Conservation (phyloP, 2,329 filamentous ascomycete species). For the Verticillium alfalfae region DNA sequence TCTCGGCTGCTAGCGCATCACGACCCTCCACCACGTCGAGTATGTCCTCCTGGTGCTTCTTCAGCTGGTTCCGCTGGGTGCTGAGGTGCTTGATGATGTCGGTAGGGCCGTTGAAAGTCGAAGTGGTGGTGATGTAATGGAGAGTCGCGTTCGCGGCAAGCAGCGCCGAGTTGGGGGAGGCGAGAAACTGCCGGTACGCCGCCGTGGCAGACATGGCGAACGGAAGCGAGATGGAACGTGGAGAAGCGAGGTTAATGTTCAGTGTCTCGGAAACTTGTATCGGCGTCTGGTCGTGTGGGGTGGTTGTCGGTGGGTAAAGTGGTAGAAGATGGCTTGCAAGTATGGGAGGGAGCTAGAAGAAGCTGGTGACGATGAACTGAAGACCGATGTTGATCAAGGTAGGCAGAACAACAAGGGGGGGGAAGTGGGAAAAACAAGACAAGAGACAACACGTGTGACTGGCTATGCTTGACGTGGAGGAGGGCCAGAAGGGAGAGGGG, state of each 20-base stretch:
- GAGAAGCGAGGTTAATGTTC: conserved; percentile 2
- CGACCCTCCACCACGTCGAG: conserved; percentile 68
- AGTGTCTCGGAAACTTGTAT: not conserved
- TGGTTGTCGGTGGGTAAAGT: not conserved
- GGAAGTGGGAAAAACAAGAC: conserved; percentile 1
- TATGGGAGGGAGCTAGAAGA: not conserved
- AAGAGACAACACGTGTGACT: conserved; percentile 1
- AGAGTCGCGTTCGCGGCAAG: conserved; percentile 63
- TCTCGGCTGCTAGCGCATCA: conserved; percentile 67
- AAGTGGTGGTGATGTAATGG: conserved; percentile 88
- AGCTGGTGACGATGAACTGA: not conserved
- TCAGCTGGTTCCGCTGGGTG: conserved; percentile 65
- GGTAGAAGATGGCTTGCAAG: not conserved
- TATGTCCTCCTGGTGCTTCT: conserved; percentile 76
- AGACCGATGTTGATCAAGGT: not conserved
- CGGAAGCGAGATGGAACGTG: conserved; percentile 3
- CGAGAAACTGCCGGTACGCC: conserved; percentile 68
- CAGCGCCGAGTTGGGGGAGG: conserved; percentile 56
- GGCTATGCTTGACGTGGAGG: not conserved
- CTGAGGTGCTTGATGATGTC: conserved; percentile 80
- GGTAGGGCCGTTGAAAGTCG: conserved; percentile 61
- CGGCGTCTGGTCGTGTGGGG: not conserved
- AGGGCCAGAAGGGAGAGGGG: not conserved
- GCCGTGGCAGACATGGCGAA: conserved; percentile 27
- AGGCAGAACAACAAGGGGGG: not conserved